A percentile compares a stretch with the other conserved stretches of the same genome.
Evolutionary conservation across 2,329 filamentous ascomycete species (phyloP).

Genomic region (Trichoderma endophyticum): DNA sequence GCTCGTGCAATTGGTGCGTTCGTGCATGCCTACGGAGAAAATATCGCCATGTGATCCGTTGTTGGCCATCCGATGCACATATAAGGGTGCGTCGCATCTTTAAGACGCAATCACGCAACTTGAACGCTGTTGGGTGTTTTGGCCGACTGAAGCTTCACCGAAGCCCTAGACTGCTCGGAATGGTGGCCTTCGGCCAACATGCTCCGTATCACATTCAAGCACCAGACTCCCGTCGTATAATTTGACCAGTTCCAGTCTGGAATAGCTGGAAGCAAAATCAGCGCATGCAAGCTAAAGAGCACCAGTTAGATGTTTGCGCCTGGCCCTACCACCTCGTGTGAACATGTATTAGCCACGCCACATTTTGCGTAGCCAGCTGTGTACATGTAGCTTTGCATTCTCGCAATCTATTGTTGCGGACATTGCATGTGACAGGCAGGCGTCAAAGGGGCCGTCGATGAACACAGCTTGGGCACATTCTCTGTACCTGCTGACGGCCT

Average conservation of each 20-base stretch:
- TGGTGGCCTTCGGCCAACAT: neutral
- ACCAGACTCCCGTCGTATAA: neutral
- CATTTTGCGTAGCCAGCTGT: neutral
- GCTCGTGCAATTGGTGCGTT: conserved; percentile 6
- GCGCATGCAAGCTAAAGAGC: neutral
- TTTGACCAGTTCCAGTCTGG: neutral
- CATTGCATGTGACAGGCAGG: neutral
- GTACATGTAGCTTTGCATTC: neutral
- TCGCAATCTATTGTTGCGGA: neutral
- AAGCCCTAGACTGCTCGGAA: neutral
- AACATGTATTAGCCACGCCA: neutral
- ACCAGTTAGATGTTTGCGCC: neutral
- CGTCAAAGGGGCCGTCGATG: neutral
- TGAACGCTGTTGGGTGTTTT: neutral
- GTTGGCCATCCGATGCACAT: conserved; percentile 2
- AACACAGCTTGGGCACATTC: neutral
- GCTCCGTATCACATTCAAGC: neutral
- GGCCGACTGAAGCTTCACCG: neutral
- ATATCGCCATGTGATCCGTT: conserved; percentile 12
- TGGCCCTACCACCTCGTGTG: neutral
- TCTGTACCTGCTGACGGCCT: neutral
- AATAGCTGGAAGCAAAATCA: neutral
- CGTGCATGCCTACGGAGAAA: neutral
- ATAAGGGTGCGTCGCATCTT: conserved; percentile 2
- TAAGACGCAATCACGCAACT: conserved; percentile 11